Percentiles rank a stretch among this genome's conserved stretches.
Conservation (phyloP, 495 filamentous ascomycete species). For the Neohortaea acidophila region DNA sequence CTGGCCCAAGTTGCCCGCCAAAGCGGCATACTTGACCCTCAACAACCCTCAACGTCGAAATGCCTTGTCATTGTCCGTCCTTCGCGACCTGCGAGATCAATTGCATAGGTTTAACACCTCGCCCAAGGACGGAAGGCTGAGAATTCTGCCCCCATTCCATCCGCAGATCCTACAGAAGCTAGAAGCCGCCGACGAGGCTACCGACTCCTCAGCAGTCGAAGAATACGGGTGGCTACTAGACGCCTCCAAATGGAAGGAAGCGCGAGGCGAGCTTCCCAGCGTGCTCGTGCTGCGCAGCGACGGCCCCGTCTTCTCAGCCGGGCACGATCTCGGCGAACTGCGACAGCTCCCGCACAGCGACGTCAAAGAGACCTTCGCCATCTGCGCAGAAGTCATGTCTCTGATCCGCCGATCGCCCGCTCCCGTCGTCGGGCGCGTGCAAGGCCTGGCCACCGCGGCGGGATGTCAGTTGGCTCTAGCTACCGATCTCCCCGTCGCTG, state of each 20-base stretch:
- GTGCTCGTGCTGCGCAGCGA: conserved; percentile 7
- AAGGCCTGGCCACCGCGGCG: conserved; percentile 9
- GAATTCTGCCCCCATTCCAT: conserved; percentile 7
- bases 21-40: conserved; percentile 3
- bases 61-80: conserved; percentile 5
- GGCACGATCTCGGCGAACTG: conserved; percentile 9
- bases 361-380: conserved; percentile 7
- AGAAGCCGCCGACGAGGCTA: not conserved
- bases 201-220: not conserved
- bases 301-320: conserved; percentile 7
- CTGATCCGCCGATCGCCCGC: conserved; percentile 7
- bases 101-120: conserved; percentile 7
- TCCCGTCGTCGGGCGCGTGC: conserved; percentile 5
- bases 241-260: not conserved
- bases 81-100: conserved; percentile 5
- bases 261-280: conserved; percentile 6
- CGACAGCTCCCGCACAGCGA: conserved; percentile 2
- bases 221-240: conserved; percentile 9
- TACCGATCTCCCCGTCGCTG: conserved; percentile 7
- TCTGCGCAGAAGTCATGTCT: conserved; percentile 11
- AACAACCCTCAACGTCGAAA: conserved; percentile 8
- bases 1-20: not conserved
- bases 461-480: conserved; percentile 7
- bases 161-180: conserved; percentile 1
- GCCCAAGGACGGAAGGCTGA: conserved; percentile 1